phyloP scores from a whole-genome alignment of 2,329 filamentous ascomycete species.

The Paramyrothecium sp. region DNA sequence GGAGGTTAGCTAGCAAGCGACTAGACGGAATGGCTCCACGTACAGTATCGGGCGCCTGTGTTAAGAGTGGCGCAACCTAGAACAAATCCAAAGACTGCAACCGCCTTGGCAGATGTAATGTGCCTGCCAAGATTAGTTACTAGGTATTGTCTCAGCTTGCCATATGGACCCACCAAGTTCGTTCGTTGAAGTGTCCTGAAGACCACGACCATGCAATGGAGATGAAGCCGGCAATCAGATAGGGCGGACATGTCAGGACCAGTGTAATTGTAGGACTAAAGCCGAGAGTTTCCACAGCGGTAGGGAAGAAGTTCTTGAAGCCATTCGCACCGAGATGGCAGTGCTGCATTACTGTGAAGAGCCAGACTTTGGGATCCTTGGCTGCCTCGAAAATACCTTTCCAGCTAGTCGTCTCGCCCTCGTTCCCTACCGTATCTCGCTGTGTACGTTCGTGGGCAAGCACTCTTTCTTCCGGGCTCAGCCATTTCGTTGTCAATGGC shows the following conservation, averaged over 20 bases:
- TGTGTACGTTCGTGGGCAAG: constrained; percentile 36
- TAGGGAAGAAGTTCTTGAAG: constrained; percentile 44
- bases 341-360: constrained; percentile 46
- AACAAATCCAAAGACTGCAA: constrained; percentile 38
- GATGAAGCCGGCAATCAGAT: constrained; percentile 25
- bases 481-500: constrained; percentile 37
- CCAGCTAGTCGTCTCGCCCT: constrained; percentile 25
- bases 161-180: constrained; percentile 25
- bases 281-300: constrained; percentile 37
- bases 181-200: constrained; percentile 40
- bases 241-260: constrained; percentile 40
- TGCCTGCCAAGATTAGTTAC: constrained; percentile 18
- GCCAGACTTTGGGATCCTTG: constrained; percentile 40
- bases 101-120: constrained; percentile 35
- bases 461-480: constrained; percentile 35
- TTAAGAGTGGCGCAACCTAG: constrained; percentile 20
- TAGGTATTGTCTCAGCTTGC: too few species aligned
- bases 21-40: too few species aligned
- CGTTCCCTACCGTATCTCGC: constrained; percentile 37
- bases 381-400: constrained; percentile 39
- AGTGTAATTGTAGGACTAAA: constrained; percentile 46
- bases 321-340: constrained; percentile 43
- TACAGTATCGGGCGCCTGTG: constrained; percentile 21
- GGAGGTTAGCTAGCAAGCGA: too few species aligned
- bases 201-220: constrained; percentile 19